Evolutionary conservation across 345 rosid species (phyloP).

Genomic region (Hibiscus tridactylites): DNA sequence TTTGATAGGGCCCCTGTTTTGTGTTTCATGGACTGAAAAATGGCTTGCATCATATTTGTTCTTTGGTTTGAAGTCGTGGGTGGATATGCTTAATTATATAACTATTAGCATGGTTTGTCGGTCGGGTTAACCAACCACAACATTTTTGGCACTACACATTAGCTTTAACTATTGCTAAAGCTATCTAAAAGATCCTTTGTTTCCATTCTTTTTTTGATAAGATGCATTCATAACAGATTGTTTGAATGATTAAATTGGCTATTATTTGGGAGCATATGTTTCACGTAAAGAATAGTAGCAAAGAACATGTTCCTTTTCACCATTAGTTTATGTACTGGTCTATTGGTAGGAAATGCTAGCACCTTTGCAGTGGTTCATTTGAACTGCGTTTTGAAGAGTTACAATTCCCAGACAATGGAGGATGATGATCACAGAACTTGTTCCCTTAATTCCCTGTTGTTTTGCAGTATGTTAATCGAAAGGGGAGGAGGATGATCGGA

Average conservation of each 20-base stretch:
- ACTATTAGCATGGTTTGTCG: neutral
- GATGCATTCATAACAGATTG: neutral
- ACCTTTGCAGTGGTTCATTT: neutral
- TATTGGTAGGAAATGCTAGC: neutral
- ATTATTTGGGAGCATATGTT: neutral
- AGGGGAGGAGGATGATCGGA: no score
- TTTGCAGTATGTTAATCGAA: no score
- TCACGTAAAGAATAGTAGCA: no score
- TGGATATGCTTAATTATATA: no score
- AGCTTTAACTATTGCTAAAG: no score
- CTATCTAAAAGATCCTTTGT: neutral
- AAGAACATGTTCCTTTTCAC: neutral
- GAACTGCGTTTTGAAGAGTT: neutral
- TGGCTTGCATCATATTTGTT: neutral
- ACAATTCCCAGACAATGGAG: neutral
- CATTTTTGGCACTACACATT: neutral
- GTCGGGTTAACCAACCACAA: neutral
- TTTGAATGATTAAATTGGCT: neutral
- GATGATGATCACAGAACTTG: no score
- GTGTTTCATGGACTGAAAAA: neutral
- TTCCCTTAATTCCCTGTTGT: no score
- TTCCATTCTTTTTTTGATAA: neutral
- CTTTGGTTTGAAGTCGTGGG: neutral
- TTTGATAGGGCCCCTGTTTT: neutral
- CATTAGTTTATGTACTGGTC: neutral